phyloP scores from a whole-genome alignment of 768 basidiomycete species.

The Paxillus rubicundulus region DNA sequence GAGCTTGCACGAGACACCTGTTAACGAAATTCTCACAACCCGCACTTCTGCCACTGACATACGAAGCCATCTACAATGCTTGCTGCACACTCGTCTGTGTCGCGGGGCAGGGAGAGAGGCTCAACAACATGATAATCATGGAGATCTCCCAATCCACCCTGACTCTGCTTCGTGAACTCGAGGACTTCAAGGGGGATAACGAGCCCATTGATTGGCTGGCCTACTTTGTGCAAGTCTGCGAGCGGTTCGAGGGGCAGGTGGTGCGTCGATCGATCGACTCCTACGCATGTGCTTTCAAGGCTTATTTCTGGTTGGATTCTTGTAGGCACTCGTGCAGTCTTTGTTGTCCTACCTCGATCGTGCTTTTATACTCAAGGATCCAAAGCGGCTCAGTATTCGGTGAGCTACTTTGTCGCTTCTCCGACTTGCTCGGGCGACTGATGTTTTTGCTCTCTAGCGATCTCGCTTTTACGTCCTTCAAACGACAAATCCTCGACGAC shows the following conservation, averaged over 20 bases:
- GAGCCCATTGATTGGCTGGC: slow-evolving; percentile 52
- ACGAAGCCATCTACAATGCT: slow-evolving; percentile 54
- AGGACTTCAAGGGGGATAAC: slow-evolving; percentile 1
- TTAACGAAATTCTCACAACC: slow-evolving; percentile 35
- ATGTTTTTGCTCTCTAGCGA: slow-evolving; percentile 33
- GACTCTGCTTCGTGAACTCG: slow-evolving; percentile 41
- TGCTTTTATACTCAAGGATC: slow-evolving; percentile 49
- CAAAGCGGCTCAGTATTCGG: slow-evolving; percentile 43
- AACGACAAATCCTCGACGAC: slow-evolving; percentile 49
- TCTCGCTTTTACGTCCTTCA: slow-evolving; percentile 57
- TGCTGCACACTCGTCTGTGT: slow-evolving; percentile 56
- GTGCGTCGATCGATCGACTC: slow-evolving; percentile 40
- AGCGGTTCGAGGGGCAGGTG: slow-evolving; percentile 64
- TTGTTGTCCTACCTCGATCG: slow-evolving; percentile 73
- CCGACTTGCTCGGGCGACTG: neutral
- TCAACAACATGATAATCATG: slow-evolving; percentile 57
- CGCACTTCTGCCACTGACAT: slow-evolving; percentile 43
- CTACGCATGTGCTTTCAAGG: neutral
- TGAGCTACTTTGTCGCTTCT: slow-evolving; percentile 23
- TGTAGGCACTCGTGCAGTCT: slow-evolving; percentile 56
- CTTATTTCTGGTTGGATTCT: neutral
- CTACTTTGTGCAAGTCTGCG: slow-evolving; percentile 52
- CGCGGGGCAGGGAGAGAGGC: slow-evolving; percentile 50
- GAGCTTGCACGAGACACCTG: slow-evolving; percentile 38
- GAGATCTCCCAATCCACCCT: slow-evolving; percentile 58